A percentile compares a stretch with the other conserved stretches of the same genome.
These are phyloP conservation scores for Tetrapyrgos nigripes DNA, from an alignment of 1,284 basidiomycete species.

Conservation along the genomic window DNA sequence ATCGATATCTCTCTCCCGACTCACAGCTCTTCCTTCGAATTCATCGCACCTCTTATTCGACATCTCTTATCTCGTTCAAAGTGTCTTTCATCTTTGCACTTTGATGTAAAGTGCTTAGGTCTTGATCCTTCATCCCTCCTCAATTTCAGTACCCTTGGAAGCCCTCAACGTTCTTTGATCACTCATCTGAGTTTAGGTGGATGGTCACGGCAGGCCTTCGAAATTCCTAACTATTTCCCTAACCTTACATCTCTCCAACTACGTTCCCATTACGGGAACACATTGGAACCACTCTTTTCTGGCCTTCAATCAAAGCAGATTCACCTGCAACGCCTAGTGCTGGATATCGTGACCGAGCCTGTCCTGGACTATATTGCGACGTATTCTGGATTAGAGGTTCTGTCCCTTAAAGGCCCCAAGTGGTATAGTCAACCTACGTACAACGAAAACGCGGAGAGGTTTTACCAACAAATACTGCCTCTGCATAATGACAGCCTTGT, in stretches of 20 bases:
- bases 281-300: background rate
- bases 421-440: background rate
- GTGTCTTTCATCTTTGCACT: background rate
- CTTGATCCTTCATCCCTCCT: background rate
- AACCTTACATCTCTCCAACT: conserved; percentile 8
- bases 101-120: background rate
- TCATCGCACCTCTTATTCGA: background rate
- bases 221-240: background rate
- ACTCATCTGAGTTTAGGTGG: background rate
- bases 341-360: background rate
- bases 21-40: background rate
- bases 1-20: background rate
- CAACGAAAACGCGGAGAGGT: background rate
- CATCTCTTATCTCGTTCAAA: background rate
- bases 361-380: background rate
- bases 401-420: background rate
- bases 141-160: background rate
- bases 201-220: background rate
- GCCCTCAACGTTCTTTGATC: background rate
- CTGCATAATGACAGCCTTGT: background rate
- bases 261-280: background rate
- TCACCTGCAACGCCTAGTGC: background rate
- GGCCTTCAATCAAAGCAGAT: background rate
- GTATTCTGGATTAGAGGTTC: conserved; percentile 1
- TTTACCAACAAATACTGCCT: background rate